phyloP scores from a whole-genome alignment of 768 basidiomycete genomes.

The Mycena crocata region DNA sequence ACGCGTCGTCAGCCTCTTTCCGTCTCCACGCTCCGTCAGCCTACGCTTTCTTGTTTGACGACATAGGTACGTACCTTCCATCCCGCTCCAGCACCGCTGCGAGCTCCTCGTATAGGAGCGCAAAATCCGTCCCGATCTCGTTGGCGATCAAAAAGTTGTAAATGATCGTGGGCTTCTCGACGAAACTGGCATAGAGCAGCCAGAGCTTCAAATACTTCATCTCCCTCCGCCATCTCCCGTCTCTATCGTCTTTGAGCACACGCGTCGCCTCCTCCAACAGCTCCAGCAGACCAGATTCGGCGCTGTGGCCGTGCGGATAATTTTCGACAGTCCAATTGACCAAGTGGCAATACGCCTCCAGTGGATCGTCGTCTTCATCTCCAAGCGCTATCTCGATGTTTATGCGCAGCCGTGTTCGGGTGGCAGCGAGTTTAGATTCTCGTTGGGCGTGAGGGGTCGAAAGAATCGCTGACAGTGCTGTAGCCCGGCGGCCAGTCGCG shows the following conservation, averaged over 20 bases:
- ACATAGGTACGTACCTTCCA: conserved; percentile 67
- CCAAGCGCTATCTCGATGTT: conserved; percentile 84
- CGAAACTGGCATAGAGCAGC: conserved; percentile 92
- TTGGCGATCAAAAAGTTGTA: conserved; percentile 92
- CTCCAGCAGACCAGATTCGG: conserved; percentile 91
- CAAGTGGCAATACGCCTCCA: conserved; percentile 88
- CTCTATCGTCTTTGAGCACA: conserved; percentile 80
- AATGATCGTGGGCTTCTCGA: conserved; percentile 89
- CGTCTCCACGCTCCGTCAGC: conserved; percentile 61
- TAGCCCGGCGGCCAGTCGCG: conserved; percentile 81
- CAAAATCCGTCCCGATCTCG: conserved; percentile 87
- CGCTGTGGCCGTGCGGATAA: conserved; percentile 92
- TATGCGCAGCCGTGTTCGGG: conserved; percentile 73
- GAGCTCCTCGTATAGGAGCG: conserved; percentile 92
- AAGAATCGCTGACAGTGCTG: conserved; percentile 78
- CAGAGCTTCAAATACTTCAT: conserved; percentile 92
- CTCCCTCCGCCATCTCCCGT: conserved; percentile 80
- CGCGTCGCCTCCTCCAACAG: conserved; percentile 93
- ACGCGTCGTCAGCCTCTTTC: conserved; percentile 89
- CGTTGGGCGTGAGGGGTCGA: conserved; percentile 83
- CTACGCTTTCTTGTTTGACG: neutral
- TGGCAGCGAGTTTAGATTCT: conserved; percentile 73
- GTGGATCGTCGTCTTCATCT: conserved; percentile 82
- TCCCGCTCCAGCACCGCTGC: conserved; percentile 86
- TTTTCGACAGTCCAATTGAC: conserved; percentile 95